Base-by-base conservation (phyloP, 192 early-diverging fungal genomes). In the Ambispora gerdemannii region DNA sequence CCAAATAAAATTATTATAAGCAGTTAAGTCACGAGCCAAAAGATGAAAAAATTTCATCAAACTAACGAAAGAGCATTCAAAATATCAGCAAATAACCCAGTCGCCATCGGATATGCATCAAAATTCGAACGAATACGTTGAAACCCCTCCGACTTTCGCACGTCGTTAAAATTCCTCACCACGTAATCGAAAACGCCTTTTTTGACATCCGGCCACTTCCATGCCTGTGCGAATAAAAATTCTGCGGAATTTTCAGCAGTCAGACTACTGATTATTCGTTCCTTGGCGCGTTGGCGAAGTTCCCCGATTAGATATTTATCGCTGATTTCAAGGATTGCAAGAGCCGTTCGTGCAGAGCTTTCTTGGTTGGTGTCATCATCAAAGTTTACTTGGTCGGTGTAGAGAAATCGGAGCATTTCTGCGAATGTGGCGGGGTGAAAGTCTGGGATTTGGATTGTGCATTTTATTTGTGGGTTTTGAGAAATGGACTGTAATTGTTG, bases 301-400 rank as follows among this genome's bases (percentile, higher is more conserved):
- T 63, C 36, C 1, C 20, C 24, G 17, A 63, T 34, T 20, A 63
- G 25, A 13, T 63, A 63, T 63, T 63, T 63, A 63, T 63, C 62
- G 27, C 25, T 31, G 11, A 63, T 63, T 8, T 20, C 31, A 4
- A 38, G 0, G 17, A 63, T 63, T 20, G 28, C 33, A n/a, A 47
- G 27, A 43, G 62, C 11, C 2, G 11, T 11, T 63, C 32, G 4
- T 36, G 55, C 11, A 1, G 55, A 58, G 10, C 28, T 10, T 22
- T 20, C 22, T 13, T 58, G 38, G n/a, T n/a, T n/a, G n/a, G n/a
- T 51, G 4, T 20, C 59, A 24, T 24, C 33, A 24, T 63, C 20
- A 63, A 63, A 63, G 20, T 34, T n/a, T 24, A 63, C 62, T 63
- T 63, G 31, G 27, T 63, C 33, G 4, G 24, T 63, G 36, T 63